These are phyloP conservation scores for Rhamnella rubrinervis DNA, from an alignment of 331 rosid genomes.

Conservation along the genomic window DNA sequence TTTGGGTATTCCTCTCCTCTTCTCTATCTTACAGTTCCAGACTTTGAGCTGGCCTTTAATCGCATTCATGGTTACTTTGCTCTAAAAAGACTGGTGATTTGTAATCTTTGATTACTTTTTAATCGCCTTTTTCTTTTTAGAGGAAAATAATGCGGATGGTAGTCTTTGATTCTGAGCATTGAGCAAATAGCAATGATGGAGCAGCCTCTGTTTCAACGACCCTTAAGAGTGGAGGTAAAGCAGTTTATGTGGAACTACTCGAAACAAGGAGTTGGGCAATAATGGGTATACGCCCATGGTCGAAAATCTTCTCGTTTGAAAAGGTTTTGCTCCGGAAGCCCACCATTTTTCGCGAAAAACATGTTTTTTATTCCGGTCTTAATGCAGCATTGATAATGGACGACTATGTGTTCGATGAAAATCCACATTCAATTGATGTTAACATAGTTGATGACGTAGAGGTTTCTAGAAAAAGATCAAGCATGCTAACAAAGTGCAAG, in stretches of 20 bases:
- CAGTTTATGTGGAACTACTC: neutral
- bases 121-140: too few relatives aligned
- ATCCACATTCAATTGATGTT: slow-evolving; percentile 27
- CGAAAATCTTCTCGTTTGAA: slow-evolving; percentile 16
- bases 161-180: too few relatives aligned
- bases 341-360: slow-evolving; percentile 9
- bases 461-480: slow-evolving; percentile 9
- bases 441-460: slow-evolving; percentile 4
- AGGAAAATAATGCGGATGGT: too few relatives aligned
- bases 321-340: slow-evolving; percentile 19
- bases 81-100: too few relatives aligned
- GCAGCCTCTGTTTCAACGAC: too few relatives aligned
- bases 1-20: too few relatives aligned
- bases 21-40: too few relatives aligned
- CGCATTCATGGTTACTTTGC: too few relatives aligned
- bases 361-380: slow-evolving; percentile 24
- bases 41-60: too few relatives aligned
- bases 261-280: slow-evolving; percentile 9
- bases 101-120: too few relatives aligned
- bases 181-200: too few relatives aligned
- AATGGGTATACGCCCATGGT: slow-evolving; percentile 35
- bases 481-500: neutral
- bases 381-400: slow-evolving; percentile 38
- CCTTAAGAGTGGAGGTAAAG: too few relatives aligned
- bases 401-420: slow-evolving; percentile 46